Conservation (phyloP, 192 early-diverging fungal genomes). For the Gigaspora rosea region DNA sequence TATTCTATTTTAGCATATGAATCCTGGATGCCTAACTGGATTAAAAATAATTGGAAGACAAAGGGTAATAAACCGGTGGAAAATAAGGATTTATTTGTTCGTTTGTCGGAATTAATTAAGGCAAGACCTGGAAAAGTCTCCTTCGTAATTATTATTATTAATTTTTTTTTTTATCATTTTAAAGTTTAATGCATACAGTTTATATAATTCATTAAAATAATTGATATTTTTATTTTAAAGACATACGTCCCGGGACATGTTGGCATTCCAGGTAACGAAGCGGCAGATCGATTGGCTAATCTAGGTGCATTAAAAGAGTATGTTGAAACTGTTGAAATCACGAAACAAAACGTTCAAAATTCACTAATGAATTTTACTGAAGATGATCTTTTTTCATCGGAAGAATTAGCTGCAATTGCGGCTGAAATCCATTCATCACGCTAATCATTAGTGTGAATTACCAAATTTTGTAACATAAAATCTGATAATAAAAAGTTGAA, state of each 20-base stretch:
- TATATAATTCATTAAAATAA: background rate
- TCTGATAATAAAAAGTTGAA: no score
- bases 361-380: background rate
- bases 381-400: slow-evolving; percentile 4
- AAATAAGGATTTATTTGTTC: slow-evolving; percentile 79
- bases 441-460: no score
- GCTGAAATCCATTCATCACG: background rate
- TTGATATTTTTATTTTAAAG: slow-evolving; percentile 28
- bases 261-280: slow-evolving; percentile 76
- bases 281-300: slow-evolving; percentile 77
- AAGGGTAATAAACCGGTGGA: slow-evolving; percentile 56
- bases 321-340: background rate
- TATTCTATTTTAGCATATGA: slow-evolving; percentile 49
- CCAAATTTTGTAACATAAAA: no score
- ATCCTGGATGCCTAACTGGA: slow-evolving; percentile 76
- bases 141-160: slow-evolving; percentile 41
- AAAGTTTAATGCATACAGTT: background rate
- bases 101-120: slow-evolving; percentile 47
- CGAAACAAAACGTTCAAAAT: background rate
- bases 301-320: slow-evolving; percentile 54
- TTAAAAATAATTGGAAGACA: slow-evolving; percentile 65
- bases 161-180: background rate
- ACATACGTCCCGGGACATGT: slow-evolving; percentile 72
- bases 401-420: background rate
- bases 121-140: slow-evolving; percentile 44